Percentiles rank a stretch among this genome's conserved stretches.
Evolutionary conservation across 768 basidiomycete species (phyloP).

Genomic region (Lentinus tigrinus): DNA sequence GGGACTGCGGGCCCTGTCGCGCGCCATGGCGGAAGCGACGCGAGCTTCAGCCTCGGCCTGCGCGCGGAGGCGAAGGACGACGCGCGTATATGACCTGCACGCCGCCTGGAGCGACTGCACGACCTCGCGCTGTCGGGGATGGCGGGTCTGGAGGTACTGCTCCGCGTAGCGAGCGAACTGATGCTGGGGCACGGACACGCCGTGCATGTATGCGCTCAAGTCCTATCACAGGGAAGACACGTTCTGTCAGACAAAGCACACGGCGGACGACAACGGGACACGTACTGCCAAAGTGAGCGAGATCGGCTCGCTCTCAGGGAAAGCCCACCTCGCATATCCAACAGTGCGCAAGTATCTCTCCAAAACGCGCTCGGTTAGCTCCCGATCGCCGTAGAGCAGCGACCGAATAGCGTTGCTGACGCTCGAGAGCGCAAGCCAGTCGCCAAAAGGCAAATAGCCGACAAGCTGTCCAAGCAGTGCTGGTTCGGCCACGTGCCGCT

Average conservation of each 20-base stretch:
- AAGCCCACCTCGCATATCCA: constrained; percentile 70
- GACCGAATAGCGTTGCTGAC: constrained; percentile 54
- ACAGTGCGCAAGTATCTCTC: constrained; percentile 69
- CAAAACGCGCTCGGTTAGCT: constrained; percentile 61
- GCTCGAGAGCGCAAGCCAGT: constrained; percentile 61
- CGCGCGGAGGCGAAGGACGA: constrained; percentile 72
- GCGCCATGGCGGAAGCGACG: constrained; percentile 10
- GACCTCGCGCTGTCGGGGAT: constrained; percentile 37
- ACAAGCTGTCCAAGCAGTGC: constrained; percentile 55
- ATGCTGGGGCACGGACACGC: constrained; percentile 73
- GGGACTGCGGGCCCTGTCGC: constrained; percentile 3
- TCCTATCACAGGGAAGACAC: constrained; percentile 47
- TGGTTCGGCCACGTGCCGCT: constrained; percentile 52
- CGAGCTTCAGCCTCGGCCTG: constrained; percentile 68
- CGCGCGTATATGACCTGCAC: constrained; percentile 75
- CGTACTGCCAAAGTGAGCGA: constrained; percentile 60
- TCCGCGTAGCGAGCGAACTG: constrained; percentile 64
- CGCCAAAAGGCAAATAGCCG: constrained; percentile 64
- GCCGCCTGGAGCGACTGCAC: constrained; percentile 57
- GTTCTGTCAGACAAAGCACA: neutral
- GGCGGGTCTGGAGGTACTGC: constrained; percentile 54
- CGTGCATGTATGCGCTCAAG: constrained; percentile 76
- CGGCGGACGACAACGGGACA: neutral
- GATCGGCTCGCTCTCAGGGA: constrained; percentile 50
- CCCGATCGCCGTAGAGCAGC: constrained; percentile 46